phyloP scores from a whole-genome alignment of 192 early-diverging fungal species.

The Backusella sp. region DNA sequence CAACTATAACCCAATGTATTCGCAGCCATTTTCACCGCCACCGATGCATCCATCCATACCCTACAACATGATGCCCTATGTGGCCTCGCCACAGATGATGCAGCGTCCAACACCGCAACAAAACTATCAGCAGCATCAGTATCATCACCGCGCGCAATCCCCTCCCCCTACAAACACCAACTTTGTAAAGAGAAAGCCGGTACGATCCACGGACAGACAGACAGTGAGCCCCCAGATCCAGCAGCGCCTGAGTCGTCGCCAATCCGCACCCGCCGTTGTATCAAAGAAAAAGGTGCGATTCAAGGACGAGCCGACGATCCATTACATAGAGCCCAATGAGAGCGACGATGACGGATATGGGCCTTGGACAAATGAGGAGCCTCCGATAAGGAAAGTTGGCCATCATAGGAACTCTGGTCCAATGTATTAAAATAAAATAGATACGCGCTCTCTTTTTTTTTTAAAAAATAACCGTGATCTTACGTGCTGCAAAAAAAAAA shows the following conservation, averaged over 20 bases:
- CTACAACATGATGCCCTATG: not conserved
- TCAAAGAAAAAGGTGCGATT: not conserved
- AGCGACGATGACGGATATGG: not conserved
- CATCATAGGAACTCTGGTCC: not conserved
- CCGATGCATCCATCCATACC: not conserved
- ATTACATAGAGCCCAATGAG: not conserved
- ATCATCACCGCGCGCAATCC: not conserved
- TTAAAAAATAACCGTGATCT: not conserved
- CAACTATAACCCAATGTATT: not conserved
- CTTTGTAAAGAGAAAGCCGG: not conserved
- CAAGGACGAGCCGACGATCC: not conserved
- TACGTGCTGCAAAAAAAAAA: not conserved
- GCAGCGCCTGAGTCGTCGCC: not conserved
- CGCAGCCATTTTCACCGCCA: not conserved
- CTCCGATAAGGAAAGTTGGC: not conserved
- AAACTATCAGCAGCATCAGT: not conserved
- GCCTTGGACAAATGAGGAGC: not conserved
- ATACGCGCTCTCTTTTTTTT: not conserved
- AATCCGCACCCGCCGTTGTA: not conserved
- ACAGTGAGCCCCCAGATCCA: not conserved
- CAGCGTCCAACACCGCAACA: not conserved
- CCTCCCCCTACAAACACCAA: not conserved
- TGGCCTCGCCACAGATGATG: not conserved
- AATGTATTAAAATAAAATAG: not conserved
- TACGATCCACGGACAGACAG: not conserved